Base-by-base conservation (phyloP, 495 filamentous ascomycete species). In the Aspergillus affinis region DNA sequence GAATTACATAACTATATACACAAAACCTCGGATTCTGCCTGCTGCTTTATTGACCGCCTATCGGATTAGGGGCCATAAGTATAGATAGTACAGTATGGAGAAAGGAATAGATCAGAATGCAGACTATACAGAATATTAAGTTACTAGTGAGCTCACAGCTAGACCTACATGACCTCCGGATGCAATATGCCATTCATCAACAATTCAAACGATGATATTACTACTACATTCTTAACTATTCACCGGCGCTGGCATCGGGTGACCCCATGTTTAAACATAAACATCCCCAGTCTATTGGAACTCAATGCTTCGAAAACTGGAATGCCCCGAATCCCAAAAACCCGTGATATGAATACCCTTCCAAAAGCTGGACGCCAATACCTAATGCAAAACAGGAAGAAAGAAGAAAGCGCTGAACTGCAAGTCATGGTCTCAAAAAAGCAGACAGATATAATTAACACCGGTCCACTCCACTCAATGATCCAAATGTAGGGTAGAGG, bases 381-480 rank as follows among this genome's bases (percentile, higher is more conserved):
- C 45, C 56, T 65, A 59, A 73, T 73, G 71, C 71, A 73, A 69
- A 55, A 68, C 72, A 15, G 15, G 5, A 41, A 41, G 36, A 41
- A 41, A 13, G 12, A 41, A 32, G 15, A 13, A 41, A 15, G 13
- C 36, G 74, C 74, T 77, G 68, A 75, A 75, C 50, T 64, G 70
- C 72, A 72, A 49, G 54, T 64, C 52, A 67, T 32, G 29, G 8
- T 32, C 29, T 32, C 29, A 32, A 32, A 32, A 32, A 10, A 1
- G 8, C 36, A 13, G 36, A 41, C 36, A 13, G 15, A 13, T 41
- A 15, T 13, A 15, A 41, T 41, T 41, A 41, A 41, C 36, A 15
- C 36, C 36, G 36, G 9, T 41, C 36, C 36, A 41, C 10, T 41
- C 12, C 13, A 4, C 36, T 41, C 36, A 15, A 13, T 41, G 12